These are phyloP conservation scores for Aspergillus felis DNA, from an alignment of 2,329 filamentous ascomycete genomes.

Conservation along the genomic window DNA sequence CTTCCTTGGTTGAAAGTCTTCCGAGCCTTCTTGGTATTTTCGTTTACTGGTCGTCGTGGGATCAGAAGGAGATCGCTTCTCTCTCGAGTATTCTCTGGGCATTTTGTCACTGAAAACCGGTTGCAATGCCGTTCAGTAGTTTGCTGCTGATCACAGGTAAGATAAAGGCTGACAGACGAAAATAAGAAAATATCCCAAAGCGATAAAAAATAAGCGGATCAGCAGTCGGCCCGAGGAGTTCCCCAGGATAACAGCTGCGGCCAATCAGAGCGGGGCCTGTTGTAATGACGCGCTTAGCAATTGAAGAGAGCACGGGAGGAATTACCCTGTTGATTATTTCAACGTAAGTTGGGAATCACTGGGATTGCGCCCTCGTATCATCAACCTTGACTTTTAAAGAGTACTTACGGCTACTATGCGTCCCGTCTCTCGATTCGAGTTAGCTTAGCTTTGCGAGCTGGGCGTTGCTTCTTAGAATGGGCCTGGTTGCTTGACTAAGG, in stretches of 20 bases:
- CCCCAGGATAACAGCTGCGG: conserved; percentile 18
- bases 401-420: background rate
- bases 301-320: background rate
- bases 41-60: conserved; percentile 18
- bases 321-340: background rate
- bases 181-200: conserved; percentile 3
- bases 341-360: background rate
- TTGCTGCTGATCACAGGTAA: background rate
- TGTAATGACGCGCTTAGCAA: conserved; percentile 9
- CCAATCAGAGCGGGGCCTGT: conserved; percentile 23
- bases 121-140: background rate
- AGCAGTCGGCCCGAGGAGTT: conserved; percentile 25
- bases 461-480: background rate
- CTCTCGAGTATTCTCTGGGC: conserved; percentile 13
- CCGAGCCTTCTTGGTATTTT: conserved; percentile 24
- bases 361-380: background rate
- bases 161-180: background rate
- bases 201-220: conserved; percentile 23
- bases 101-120: conserved; percentile 2
- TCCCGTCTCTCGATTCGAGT: background rate
- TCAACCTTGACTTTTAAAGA: background rate
- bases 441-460: background rate
- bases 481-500: background rate
- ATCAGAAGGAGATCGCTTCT: conserved; percentile 1
- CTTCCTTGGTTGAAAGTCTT: conserved; percentile 26